Conservation (phyloP, 805 yeast genomes). For the Blastobotrys robertii region DNA sequence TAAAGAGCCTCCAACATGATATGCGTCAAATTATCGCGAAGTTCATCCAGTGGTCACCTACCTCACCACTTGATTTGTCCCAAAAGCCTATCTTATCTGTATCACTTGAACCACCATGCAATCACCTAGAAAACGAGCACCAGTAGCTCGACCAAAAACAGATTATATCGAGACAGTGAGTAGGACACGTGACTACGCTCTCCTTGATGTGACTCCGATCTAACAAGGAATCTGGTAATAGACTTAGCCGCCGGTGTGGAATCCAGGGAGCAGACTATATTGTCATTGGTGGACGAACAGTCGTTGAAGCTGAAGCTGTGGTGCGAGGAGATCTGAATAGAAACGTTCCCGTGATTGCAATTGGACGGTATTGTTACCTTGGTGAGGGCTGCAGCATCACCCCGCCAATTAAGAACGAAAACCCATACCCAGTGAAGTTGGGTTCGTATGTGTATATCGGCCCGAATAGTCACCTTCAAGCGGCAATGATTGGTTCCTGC, state of each 20-base stretch:
- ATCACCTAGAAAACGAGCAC: neutral
- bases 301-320: conserved; percentile 24
- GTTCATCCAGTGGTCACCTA: neutral
- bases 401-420: conserved; percentile 24
- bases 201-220: neutral
- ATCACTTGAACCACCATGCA: no score
- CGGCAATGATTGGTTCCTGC: conserved; percentile 31
- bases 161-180: conserved; percentile 1
- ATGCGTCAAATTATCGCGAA: no score
- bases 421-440: conserved; percentile 27
- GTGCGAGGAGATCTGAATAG: conserved; percentile 29
- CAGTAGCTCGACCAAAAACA: neutral
- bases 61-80: neutral
- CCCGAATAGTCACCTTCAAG: conserved; percentile 20
- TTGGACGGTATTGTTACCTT: conserved; percentile 29
- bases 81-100: no score
- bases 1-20: no score
- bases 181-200: neutral
- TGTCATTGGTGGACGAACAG: conserved; percentile 29
- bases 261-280: conserved; percentile 29
- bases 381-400: conserved; percentile 16
- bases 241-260: conserved; percentile 25
- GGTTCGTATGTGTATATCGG: conserved; percentile 32
- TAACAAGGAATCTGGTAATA: conserved; percentile 26
- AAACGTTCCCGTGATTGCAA: conserved; percentile 24